Base-by-base conservation (phyloP, 2,329 filamentous ascomycete species). In the Colletotrichum sidae region DNA sequence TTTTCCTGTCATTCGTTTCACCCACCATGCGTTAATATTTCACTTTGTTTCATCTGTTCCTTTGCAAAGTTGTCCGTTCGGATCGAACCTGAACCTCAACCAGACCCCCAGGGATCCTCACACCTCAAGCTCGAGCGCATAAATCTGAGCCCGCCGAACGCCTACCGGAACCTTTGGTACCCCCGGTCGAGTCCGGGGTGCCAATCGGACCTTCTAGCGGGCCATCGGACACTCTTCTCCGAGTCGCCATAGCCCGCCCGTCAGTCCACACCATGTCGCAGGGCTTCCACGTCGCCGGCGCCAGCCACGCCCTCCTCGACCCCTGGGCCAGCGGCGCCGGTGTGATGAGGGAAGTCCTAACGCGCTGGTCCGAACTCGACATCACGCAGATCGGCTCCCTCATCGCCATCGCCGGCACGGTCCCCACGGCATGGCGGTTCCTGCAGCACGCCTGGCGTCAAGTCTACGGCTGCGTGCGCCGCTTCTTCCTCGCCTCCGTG, bases 371-470 rank as follows among this genome's bases (percentile, higher is more conserved):
- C n/a, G 76, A 79, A 33, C 73, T 84, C 8, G 81, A 83, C 55
- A 75, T 83, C 54, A 81, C 80, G 1, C 80, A 79, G 45, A 72
- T 83, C 33, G 81, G 81, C 0, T 81, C 81, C 4, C 69, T 82
- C 9, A 75, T 83, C 42, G 80, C 82, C 41, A 79, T 83, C 55
- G 76, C 78, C 35, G 78, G 81, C 37, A 77, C 79, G 0, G 70
- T 79, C 0, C 79, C 81, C 1, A 75, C 79, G 3, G 79, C 73
- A 1, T 80, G 78, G 76, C 73, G 76, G 6, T 73, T 81, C 11
- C 39, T 82, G 3, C 73, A 75, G 45, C 65, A 71, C 2, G 65
- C 77, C 17, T 81, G 77, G 75, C 67, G 68, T 5, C 78, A 82
- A 58, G 70, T 74, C 2, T 81, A 79, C 55, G 68, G 73, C 60